These are phyloP conservation scores for Emergomyces pasteurianus DNA, from an alignment of 2,329 filamentous ascomycete genomes.

Conservation along the genomic window DNA sequence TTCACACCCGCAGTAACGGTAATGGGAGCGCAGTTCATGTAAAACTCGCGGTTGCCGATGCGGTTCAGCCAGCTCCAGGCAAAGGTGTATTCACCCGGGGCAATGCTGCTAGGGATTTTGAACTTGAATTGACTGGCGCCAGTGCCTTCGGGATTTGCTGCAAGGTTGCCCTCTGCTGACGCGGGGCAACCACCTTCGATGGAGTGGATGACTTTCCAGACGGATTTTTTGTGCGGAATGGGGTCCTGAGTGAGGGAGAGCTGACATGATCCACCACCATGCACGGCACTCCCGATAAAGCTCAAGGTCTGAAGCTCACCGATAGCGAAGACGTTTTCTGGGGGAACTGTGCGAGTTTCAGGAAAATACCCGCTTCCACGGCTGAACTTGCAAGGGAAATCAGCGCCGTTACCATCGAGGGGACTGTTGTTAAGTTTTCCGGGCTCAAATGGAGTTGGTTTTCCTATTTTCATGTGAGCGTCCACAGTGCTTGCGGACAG, in stretches of 20 bases:
- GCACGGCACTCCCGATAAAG: slow-evolving; percentile 62
- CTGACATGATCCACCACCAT: slow-evolving; percentile 90
- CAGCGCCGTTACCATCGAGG: slow-evolving; percentile 43
- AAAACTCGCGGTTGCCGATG: slow-evolving; percentile 86
- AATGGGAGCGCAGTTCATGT: slow-evolving; percentile 88
- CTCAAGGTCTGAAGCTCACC: slow-evolving; percentile 50
- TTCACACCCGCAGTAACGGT: slow-evolving; percentile 45
- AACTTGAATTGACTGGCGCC: slow-evolving; percentile 54
- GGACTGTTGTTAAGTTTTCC: slow-evolving; percentile 50
- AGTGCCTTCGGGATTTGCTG: slow-evolving; percentile 30
- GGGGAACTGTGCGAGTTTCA: slow-evolving; percentile 13
- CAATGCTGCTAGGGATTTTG: slow-evolving; percentile 58
- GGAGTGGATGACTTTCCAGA: slow-evolving; percentile 83
- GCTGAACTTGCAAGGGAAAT: slow-evolving; percentile 71
- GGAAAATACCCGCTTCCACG: slow-evolving; percentile 29
- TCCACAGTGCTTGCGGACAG: slow-evolving; percentile 45
- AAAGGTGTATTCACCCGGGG: slow-evolving; percentile 64
- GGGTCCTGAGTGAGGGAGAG: slow-evolving; percentile 71
- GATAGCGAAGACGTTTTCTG: slow-evolving; percentile 49
- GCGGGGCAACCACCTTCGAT: slow-evolving; percentile 77
- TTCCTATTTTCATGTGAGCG: slow-evolving; percentile 65
- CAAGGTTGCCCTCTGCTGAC: slow-evolving; percentile 46
- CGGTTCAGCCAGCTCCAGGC: slow-evolving; percentile 96
- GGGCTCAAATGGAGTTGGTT: slow-evolving; percentile 52
- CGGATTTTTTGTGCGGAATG: slow-evolving; percentile 50